Percentiles rank a stretch among this genome's conserved stretches.
These are phyloP conservation scores for Jatropha podagrica DNA, from an alignment of 441 rosid species.

Conservation along the genomic window DNA sequence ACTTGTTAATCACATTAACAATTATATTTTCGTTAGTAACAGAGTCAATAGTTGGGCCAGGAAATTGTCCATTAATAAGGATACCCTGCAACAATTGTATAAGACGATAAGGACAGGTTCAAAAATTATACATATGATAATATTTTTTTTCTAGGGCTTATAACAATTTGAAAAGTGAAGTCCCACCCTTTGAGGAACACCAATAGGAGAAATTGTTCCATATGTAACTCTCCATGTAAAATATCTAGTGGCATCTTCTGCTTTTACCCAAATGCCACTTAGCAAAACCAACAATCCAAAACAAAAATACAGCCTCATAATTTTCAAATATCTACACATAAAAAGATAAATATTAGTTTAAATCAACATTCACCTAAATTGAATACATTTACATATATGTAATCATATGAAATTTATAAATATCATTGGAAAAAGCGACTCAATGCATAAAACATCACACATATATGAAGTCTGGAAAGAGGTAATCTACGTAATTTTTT, in stretches of 20 bases:
- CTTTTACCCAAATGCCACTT: conserved; percentile 29
- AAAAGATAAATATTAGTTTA: background rate
- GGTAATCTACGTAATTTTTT: too few species aligned
- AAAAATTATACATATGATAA: background rate
- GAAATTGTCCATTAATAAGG: conserved; percentile 72
- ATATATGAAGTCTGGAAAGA: too few species aligned
- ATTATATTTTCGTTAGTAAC: conserved; percentile 63
- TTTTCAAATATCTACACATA: conserved; percentile 20
- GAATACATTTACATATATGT: too few species aligned
- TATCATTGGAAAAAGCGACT: too few species aligned
- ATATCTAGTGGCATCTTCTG: conserved; percentile 55
- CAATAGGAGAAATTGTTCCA: conserved; percentile 57
- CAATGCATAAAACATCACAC: too few species aligned
- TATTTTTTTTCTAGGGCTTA: background rate
- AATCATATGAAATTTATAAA: too few species aligned
- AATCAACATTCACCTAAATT: too few species aligned
- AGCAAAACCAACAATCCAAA: conserved; percentile 34
- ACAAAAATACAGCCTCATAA: conserved; percentile 28
- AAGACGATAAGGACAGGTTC: background rate
- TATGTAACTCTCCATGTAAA: conserved; percentile 59
- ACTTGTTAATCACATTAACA: conserved; percentile 54
- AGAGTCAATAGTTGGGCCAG: conserved; percentile 64
- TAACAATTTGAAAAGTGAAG: background rate
- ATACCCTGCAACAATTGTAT: conserved; percentile 47
- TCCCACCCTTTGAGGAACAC: conserved; percentile 53